A percentile compares a stretch with the other conserved stretches of the same genome.
These are phyloP conservation scores for Microbotryum saponariae DNA, from an alignment of 1,284 basidiomycete species.

Conservation along the genomic window DNA sequence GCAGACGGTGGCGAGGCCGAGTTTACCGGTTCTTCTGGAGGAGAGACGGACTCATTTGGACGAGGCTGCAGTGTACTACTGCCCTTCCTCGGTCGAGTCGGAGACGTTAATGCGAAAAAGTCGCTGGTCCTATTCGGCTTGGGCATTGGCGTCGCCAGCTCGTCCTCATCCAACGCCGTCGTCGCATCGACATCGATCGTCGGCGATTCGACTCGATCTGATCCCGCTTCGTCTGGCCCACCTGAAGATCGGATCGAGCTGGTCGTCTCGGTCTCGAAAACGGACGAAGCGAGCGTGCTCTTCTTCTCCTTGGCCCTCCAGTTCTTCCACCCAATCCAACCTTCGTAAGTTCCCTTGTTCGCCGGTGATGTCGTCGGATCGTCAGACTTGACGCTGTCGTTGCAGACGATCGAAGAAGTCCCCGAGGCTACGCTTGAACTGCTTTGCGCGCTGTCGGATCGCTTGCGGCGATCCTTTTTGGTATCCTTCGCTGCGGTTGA, in stretches of 20 bases:
- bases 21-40: not conserved
- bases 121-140: not conserved
- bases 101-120: not conserved
- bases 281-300: not conserved
- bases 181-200: not conserved
- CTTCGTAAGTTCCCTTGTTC: conserved; percentile 18
- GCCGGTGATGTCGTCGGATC: not conserved
- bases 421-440: conserved; percentile 6
- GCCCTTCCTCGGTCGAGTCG: not conserved
- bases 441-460: conserved; percentile 21
- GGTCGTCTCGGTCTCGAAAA: not conserved
- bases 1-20: not conserved
- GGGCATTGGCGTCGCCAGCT: conserved; percentile 5
- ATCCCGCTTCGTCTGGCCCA: not conserved
- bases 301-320: conserved; percentile 10
- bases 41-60: not conserved
- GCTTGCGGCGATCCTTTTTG: not conserved
- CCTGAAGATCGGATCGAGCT: not conserved
- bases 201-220: no score
- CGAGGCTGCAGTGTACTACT: not conserved
- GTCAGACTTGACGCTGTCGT: not conserved
- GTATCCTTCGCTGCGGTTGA: not conserved
- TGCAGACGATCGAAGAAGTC: conserved; percentile 4
- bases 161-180: not conserved
- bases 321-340: conserved; percentile 26